Evolutionary conservation across 2,329 filamentous ascomycete genomes (phyloP).

Genomic region (Aureobasidium namibiae): DNA sequence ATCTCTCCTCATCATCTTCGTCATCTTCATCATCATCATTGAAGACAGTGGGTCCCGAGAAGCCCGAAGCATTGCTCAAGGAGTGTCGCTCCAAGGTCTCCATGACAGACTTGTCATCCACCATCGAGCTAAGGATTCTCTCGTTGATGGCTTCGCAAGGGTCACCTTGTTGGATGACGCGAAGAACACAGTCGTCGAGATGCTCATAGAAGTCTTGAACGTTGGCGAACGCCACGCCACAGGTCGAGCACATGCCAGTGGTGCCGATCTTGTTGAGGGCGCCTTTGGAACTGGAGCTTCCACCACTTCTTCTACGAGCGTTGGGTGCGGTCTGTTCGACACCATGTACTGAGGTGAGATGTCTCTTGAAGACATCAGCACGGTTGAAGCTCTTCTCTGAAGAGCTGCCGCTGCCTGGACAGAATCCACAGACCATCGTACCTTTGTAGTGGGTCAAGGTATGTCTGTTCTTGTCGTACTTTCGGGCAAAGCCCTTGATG

Average conservation of each 20-base stretch:
- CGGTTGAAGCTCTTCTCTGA: slow-evolving; percentile 94
- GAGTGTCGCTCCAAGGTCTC: slow-evolving; percentile 52
- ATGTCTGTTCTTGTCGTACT: slow-evolving; percentile 95
- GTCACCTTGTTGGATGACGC: slow-evolving; percentile 53
- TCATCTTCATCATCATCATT: slow-evolving; percentile 54
- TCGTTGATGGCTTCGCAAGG: slow-evolving; percentile 51
- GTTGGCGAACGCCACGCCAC: slow-evolving; percentile 71
- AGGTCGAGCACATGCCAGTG: slow-evolving; percentile 82
- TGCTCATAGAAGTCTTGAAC: slow-evolving; percentile 98
- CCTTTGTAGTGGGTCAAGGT: slow-evolving; percentile 95
- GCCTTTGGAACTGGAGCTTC: slow-evolving; percentile 43
- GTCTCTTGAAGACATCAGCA: slow-evolving; percentile 91
- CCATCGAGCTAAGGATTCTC: slow-evolving; percentile 49
- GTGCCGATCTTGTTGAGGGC: slow-evolving; percentile 63
- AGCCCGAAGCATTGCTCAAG: slow-evolving; percentile 42
- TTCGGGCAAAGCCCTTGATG: slow-evolving; percentile 83
- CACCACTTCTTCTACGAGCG: slow-evolving; percentile 64
- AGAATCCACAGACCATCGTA: slow-evolving; percentile 95
- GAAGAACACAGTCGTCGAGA: slow-evolving; percentile 63
- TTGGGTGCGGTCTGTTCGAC: slow-evolving; percentile 92
- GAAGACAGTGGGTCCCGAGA: slow-evolving; percentile 32
- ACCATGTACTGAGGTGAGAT: slow-evolving; percentile 80
- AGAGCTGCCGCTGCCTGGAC: slow-evolving; percentile 76
- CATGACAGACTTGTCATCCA: slow-evolving; percentile 49
- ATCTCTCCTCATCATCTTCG: slow-evolving; percentile 46